These are phyloP conservation scores for Stromatinia cepivora DNA, from an alignment of 2,329 filamentous ascomycete species.

Conservation along the genomic window DNA sequence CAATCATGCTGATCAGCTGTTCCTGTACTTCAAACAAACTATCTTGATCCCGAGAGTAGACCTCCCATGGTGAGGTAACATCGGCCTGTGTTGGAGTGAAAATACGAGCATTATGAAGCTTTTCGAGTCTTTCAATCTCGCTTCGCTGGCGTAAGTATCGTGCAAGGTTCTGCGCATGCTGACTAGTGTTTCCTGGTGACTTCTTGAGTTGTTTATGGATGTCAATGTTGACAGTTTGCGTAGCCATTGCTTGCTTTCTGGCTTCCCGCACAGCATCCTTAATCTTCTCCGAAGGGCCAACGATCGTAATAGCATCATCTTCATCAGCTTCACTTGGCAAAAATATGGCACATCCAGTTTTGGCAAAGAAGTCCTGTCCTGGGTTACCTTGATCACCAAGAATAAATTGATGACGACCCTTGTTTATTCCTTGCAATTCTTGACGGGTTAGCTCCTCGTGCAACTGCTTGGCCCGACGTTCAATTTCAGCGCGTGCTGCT, in stretches of 20 bases:
- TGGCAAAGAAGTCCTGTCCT: conserved; percentile 80
- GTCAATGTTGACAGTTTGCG: conserved; percentile 83
- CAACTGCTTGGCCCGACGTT: conserved; percentile 74
- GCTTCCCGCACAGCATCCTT: conserved; percentile 76
- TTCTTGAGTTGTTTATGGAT: conserved; percentile 76
- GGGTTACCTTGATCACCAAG: conserved; percentile 80
- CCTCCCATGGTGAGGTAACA: conserved; percentile 76
- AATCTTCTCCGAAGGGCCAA: conserved; percentile 75
- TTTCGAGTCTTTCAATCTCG: conserved; percentile 81
- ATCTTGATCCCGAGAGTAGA: conserved; percentile 84
- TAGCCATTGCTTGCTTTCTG: conserved; percentile 83
- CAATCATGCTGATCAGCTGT: conserved; percentile 73
- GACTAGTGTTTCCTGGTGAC: conserved; percentile 70
- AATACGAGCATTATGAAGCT: conserved; percentile 79
- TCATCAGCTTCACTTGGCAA: conserved; percentile 70
- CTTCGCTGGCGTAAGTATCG: conserved; percentile 81
- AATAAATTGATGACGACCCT: conserved; percentile 91
- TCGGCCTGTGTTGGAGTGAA: conserved; percentile 73
- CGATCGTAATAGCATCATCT: conserved; percentile 77
- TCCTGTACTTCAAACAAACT: conserved; percentile 74
- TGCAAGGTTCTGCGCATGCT: conserved; percentile 82
- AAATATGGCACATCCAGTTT: conserved; percentile 88
- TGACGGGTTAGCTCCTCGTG: conserved; percentile 61
- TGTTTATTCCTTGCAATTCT: conserved; percentile 75
- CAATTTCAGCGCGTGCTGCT: conserved; percentile 76